phyloP scores from a whole-genome alignment of 257 asterid species.

The Ocimum tenuiflorum region DNA sequence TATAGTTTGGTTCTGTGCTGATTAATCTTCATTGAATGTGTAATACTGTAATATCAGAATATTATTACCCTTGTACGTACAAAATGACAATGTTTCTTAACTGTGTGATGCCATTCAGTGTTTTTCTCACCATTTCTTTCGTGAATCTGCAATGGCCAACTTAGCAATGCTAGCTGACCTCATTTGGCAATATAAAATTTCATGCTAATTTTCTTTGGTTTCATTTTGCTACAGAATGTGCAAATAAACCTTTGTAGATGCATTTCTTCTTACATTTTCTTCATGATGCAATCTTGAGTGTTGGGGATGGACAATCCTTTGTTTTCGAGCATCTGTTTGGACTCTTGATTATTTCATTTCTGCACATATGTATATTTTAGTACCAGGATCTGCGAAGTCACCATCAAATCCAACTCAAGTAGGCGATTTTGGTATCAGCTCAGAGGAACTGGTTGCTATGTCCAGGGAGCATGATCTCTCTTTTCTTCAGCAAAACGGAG shows the following conservation, averaged over 20 bases:
- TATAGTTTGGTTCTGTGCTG: neutral
- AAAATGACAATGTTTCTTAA: neutral
- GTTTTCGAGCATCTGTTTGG: neutral
- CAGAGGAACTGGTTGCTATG: conserved; percentile 65
- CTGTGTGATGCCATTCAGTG: neutral
- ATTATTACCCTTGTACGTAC: neutral
- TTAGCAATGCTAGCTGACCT: neutral
- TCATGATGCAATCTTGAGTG: too few species aligned
- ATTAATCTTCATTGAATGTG: neutral
- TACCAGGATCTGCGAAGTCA: conserved; percentile 33
- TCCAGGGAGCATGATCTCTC: conserved; percentile 54
- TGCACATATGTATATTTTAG: conserved; percentile 23
- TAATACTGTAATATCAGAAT: neutral
- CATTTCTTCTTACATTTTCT: too few species aligned
- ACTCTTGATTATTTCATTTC: neutral
- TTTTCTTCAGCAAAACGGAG: conserved; percentile 62
- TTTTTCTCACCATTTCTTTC: neutral
- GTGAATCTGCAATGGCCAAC: neutral
- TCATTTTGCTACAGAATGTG: neutral
- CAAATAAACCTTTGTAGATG: too few species aligned
- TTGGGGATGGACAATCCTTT: too few species aligned
- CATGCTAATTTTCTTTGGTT: neutral
- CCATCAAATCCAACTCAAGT: conserved; percentile 33
- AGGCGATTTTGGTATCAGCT: conserved; percentile 67
- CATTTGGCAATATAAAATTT: neutral